phyloP scores from a whole-genome alignment of 306 rosid genomes.

The Argentina anserina region DNA sequence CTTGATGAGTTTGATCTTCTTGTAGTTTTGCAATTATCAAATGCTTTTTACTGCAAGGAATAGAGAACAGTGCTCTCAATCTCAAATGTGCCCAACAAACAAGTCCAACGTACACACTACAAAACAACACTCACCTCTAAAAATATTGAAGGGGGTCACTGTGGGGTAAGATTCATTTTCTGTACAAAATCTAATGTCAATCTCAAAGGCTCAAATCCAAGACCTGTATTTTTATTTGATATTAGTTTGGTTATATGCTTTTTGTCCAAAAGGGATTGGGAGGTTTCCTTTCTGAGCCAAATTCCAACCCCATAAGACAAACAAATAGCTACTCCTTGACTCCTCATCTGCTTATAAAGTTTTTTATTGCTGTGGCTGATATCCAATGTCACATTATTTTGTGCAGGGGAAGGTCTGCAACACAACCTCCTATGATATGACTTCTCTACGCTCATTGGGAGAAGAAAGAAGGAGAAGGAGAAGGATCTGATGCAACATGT shows the following conservation, averaged over 20 bases:
- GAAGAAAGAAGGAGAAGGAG: constrained; percentile 10
- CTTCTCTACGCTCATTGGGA: constrained; percentile 11
- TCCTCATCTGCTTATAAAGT: constrained; percentile 22
- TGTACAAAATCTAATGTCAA: constrained; percentile 47
- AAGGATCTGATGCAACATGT: constrained; percentile 3
- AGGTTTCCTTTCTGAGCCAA: constrained; percentile 49
- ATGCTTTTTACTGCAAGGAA: constrained; percentile 45
- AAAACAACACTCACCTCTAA: constrained; percentile 51
- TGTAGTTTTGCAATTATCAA: constrained; percentile 76
- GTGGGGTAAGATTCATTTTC: constrained; percentile 30
- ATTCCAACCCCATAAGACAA: constrained; percentile 55
- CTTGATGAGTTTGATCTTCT: constrained; percentile 44
- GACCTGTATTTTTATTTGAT: constrained; percentile 18
- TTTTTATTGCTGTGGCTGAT: constrained; percentile 34
- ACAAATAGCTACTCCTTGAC: constrained; percentile 18
- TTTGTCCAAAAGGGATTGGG: constrained; percentile 45
- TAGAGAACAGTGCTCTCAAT: constrained; percentile 44
- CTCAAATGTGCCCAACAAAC: constrained; percentile 53
- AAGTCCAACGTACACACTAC: constrained; percentile 68
- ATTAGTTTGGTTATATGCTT: constrained; percentile 33
- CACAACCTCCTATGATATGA: constrained; percentile 21
- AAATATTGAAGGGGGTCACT: constrained; percentile 4
- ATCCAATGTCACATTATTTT: constrained; percentile 34
- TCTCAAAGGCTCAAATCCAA: constrained; percentile 24
- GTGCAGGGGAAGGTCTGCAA: constrained; percentile 14